phyloP scores from a whole-genome alignment of 352 stramenopile species.

The Phytopythium vexans region DNA sequence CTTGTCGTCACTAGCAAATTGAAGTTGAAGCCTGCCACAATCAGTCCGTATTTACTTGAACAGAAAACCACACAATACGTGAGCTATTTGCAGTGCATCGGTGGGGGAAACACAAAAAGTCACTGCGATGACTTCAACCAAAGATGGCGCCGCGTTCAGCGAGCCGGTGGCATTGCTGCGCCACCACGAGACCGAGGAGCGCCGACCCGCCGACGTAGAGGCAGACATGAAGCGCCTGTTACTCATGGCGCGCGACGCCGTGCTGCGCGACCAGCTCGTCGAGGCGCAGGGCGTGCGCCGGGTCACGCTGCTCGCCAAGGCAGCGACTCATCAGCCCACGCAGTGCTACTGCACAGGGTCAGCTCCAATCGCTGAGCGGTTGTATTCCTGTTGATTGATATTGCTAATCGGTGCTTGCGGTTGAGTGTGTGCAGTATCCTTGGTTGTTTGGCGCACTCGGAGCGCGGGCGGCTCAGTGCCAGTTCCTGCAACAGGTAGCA shows the following conservation, averaged over 20 bases:
- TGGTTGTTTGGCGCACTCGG: constrained; percentile 51
- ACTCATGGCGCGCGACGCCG: constrained; percentile 42
- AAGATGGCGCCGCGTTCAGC: constrained; percentile 27
- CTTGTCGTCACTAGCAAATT: too few species aligned
- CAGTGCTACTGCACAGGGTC: constrained; percentile 35
- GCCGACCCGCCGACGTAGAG: constrained; percentile 36
- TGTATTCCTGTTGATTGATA: neutral
- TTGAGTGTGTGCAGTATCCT: constrained; percentile 39
- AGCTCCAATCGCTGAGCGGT: constrained; percentile 4
- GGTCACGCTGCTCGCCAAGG: constrained; percentile 36
- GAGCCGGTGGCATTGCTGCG: constrained; percentile 52
- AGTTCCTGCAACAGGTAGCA: constrained; percentile 57
- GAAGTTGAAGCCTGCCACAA: too few species aligned
- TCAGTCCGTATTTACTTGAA: too few species aligned
- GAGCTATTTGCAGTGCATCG: too few species aligned
- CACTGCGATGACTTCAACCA: too few species aligned
- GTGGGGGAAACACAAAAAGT: too few species aligned
- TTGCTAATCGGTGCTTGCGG: neutral
- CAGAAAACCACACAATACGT: too few species aligned
- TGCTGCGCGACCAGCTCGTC: constrained; percentile 52
- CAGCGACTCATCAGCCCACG: constrained; percentile 9
- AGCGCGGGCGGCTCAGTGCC: constrained; percentile 47
- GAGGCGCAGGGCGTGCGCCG: constrained; percentile 52
- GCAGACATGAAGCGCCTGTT: constrained; percentile 50
- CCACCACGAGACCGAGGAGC: constrained; percentile 41